A percentile compares a stretch with the other conserved stretches of the same genome.
Evolutionary conservation across 345 rosid species (phyloP).

Genomic region (Salix purpurea): DNA sequence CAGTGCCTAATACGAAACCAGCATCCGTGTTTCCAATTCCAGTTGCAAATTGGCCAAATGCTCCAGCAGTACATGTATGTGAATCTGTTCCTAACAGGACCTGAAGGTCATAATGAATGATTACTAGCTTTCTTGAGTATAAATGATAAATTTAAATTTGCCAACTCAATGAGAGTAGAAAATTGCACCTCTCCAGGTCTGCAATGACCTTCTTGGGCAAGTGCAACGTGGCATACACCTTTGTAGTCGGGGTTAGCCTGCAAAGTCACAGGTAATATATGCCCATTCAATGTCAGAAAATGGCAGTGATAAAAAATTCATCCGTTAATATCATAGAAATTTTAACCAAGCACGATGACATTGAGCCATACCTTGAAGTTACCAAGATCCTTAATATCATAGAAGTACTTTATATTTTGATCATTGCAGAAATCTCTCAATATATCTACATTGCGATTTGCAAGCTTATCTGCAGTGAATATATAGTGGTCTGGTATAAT

Average conservation of each 20-base stretch:
- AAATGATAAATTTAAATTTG: not conserved
- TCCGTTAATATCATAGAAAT: not conserved
- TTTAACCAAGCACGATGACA: not conserved
- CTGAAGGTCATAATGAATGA: constrained; percentile 33
- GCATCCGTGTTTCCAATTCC: constrained; percentile 99
- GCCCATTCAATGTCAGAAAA: not conserved
- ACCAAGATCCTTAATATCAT: constrained; percentile 85
- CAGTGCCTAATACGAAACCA: constrained; percentile 88
- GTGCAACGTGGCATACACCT: constrained; percentile 97
- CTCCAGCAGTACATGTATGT: constrained; percentile 97
- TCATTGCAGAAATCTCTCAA: constrained; percentile 84
- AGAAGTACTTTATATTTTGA: constrained; percentile 89
- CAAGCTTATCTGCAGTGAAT: constrained; percentile 86
- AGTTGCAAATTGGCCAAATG: constrained; percentile 97
- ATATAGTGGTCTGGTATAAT: constrained; percentile 96
- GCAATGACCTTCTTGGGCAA: constrained; percentile 99
- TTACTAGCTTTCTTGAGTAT: not conserved
- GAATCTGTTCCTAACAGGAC: constrained; percentile 93
- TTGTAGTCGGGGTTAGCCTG: constrained; percentile 97
- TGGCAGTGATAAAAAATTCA: not conserved
- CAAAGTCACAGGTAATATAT: constrained; percentile 17
- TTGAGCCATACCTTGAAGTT: constrained; percentile 60
- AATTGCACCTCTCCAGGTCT: constrained; percentile 92
- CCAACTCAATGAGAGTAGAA: not conserved
- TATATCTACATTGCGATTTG: constrained; percentile 93